Conservation (phyloP, 495 filamentous ascomycete genomes). For the Penicillium longicatenatum region DNA sequence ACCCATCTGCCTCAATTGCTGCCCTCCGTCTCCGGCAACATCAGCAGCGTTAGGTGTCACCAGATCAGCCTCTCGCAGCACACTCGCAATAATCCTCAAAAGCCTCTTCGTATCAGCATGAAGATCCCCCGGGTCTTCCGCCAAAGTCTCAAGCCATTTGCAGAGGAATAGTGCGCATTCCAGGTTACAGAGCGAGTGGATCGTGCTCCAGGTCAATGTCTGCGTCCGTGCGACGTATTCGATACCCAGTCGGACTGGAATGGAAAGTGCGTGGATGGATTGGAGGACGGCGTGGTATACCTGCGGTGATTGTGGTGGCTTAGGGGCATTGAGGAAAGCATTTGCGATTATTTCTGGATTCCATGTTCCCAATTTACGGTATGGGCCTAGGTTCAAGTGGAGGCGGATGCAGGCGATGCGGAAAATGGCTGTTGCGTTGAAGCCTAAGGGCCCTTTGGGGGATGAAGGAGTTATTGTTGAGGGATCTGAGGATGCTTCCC, state of each 20-base stretch:
- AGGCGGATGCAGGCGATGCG: conserved; percentile 41
- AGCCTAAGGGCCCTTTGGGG: conserved; percentile 37
- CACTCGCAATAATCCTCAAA: conserved; percentile 5
- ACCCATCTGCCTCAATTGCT: conserved; percentile 1
- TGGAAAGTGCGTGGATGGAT: conserved; percentile 41
- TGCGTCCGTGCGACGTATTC: conserved; percentile 35
- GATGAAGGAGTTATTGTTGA: conserved; percentile 32
- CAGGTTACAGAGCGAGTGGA: conserved; percentile 37
- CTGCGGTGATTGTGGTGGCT: conserved; percentile 13
- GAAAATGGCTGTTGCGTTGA: conserved; percentile 42
- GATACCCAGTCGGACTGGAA: conserved; percentile 42
- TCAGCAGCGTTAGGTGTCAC: not conserved
- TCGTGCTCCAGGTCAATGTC: conserved; percentile 40
- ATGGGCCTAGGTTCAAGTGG: conserved; percentile 28
- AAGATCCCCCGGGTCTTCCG: not conserved
- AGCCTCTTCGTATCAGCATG: conserved; percentile 3
- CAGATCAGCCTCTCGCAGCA: conserved; percentile 5
- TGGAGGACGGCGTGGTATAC: conserved; percentile 37
- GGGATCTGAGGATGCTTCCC: conserved; percentile 36
- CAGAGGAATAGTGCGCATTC: conserved; percentile 15
- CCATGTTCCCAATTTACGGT: conserved; percentile 31
- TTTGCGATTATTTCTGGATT: conserved; percentile 21
- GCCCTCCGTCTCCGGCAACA: not conserved
- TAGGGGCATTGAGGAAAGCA: conserved; percentile 15
- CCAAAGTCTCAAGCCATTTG: conserved; percentile 17